A percentile compares a stretch with the other conserved stretches of the same genome.
Evolutionary conservation across 371 early-diverging fungal species (phyloP).

Genomic region (Syncephalastrum monosporum): DNA sequence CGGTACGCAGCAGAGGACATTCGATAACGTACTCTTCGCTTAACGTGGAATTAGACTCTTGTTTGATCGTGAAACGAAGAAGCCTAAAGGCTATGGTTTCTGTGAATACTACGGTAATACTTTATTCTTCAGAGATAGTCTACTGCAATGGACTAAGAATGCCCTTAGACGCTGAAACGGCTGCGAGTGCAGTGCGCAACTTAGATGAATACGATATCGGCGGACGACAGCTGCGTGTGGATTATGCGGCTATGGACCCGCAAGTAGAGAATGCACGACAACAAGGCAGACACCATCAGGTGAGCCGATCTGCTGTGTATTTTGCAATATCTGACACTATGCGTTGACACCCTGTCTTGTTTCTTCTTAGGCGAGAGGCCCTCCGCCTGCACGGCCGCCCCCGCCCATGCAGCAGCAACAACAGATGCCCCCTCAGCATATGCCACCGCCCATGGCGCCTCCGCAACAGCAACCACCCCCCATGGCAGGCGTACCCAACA

Average conservation of each 20-base stretch:
- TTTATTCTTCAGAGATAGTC: not conserved
- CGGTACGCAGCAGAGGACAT: slow-evolving; percentile 36
- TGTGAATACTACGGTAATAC: slow-evolving; percentile 74
- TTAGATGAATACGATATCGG: slow-evolving; percentile 81
- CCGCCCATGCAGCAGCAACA: slow-evolving; percentile 28
- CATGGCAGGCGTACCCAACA: slow-evolving; percentile 6
- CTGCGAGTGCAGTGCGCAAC: slow-evolving; percentile 81
- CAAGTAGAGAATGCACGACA: slow-evolving; percentile 20
- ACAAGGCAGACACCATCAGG: slow-evolving; percentile 19
- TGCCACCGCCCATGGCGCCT: slow-evolving; percentile 7
- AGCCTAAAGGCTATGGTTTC: slow-evolving; percentile 90
- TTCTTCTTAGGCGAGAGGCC: slow-evolving; percentile 11
- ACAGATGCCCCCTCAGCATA: slow-evolving; percentile 24
- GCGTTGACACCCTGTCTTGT: not conserved
- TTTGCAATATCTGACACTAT: slow-evolving; percentile 8
- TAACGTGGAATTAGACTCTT: slow-evolving; percentile 54
- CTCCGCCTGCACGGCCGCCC: slow-evolving; percentile 21
- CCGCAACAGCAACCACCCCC: slow-evolving; percentile 10
- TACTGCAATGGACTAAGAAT: not conserved
- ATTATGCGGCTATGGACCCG: slow-evolving; percentile 77
- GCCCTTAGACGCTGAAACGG: slow-evolving; percentile 68
- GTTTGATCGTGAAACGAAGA: slow-evolving; percentile 86
- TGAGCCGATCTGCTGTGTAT: slow-evolving; percentile 4
- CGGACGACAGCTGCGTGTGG: slow-evolving; percentile 80
- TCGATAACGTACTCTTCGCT: not conserved